Conservation (phyloP, 345 rosid genomes). For the Populus tremula region DNA sequence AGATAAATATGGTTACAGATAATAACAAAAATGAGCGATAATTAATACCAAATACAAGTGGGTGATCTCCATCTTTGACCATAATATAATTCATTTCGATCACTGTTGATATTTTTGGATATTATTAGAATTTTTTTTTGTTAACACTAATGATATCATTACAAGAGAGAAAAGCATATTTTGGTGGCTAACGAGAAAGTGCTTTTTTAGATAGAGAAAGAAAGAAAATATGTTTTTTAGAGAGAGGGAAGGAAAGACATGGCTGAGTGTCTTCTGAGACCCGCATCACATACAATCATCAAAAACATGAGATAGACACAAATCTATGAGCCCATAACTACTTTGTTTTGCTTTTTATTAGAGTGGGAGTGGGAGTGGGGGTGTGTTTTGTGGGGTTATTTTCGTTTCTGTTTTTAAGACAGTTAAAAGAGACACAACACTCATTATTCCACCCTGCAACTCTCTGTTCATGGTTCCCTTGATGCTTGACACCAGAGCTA, state of each 20-base stretch:
- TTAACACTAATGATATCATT: not conserved
- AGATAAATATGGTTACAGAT: too few species aligned
- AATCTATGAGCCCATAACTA: slow-evolving; percentile 31
- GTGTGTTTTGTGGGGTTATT: slow-evolving; percentile 2
- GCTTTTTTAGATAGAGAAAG: slow-evolving; percentile 13
- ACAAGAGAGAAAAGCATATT: slow-evolving; percentile 34
- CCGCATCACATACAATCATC: slow-evolving; percentile 42
- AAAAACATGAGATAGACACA: slow-evolving; percentile 41
- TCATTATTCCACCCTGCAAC: slow-evolving; percentile 26
- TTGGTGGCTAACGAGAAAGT: slow-evolving; percentile 23
- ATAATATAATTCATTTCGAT: too few species aligned
- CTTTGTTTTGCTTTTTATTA: slow-evolving; percentile 25
- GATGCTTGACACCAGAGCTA: slow-evolving; percentile 60
- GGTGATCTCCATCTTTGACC: too few species aligned
- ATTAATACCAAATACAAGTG: too few species aligned
- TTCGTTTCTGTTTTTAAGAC: not conserved
- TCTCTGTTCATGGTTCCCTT: slow-evolving; percentile 53
- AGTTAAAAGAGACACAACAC: slow-evolving; percentile 25
- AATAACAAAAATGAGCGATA: fast-evolving
- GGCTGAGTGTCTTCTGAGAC: slow-evolving; percentile 17
- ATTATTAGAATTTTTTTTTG: too few species aligned
- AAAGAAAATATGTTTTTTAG: slow-evolving; percentile 4
- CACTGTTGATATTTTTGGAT: too few species aligned
- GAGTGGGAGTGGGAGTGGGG: not conserved
- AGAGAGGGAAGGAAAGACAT: not conserved